Percentiles rank a stretch among this genome's conserved stretches.
These are phyloP conservation scores for Tylopilus sp. DNA, from an alignment of 1,284 basidiomycete genomes.

Conservation along the genomic window DNA sequence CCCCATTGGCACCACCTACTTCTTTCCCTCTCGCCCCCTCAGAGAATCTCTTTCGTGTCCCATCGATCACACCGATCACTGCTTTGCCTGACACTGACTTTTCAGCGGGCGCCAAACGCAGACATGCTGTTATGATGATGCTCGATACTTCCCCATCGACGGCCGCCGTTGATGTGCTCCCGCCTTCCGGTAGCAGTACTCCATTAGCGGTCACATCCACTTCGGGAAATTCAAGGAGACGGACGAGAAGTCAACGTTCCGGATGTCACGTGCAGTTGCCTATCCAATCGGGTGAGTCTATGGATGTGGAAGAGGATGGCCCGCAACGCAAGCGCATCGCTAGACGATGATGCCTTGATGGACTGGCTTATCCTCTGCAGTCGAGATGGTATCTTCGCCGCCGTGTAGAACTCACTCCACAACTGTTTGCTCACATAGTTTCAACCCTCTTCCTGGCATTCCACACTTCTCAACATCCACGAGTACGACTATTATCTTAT, in stretches of 20 bases:
- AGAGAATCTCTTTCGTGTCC: conserved; percentile 28
- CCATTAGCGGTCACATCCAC: conserved; percentile 15
- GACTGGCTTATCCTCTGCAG: neutral
- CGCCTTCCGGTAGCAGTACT: conserved; percentile 21
- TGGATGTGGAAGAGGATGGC: conserved; percentile 60
- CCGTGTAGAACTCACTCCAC: conserved; percentile 3
- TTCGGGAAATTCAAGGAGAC: conserved; percentile 34
- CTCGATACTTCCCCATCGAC: conserved; percentile 42
- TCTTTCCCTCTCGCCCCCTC: conserved; percentile 24
- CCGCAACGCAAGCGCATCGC: conserved; percentile 56
- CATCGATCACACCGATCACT: conserved; percentile 17
- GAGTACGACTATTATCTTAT: conserved; percentile 15
- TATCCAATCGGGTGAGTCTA: conserved; percentile 42
- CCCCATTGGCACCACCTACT: conserved; percentile 11
- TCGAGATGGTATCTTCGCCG: neutral
- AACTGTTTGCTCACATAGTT: conserved; percentile 10
- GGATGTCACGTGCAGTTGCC: conserved; percentile 35
- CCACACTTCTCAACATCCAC: neutral
- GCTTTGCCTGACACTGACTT: conserved; percentile 32
- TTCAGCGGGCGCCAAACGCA: conserved; percentile 43
- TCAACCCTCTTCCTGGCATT: conserved; percentile 5
- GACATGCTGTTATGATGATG: conserved; percentile 64
- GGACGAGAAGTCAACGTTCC: conserved; percentile 45
- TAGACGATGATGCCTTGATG: conserved; percentile 35
- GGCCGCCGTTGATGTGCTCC: conserved; percentile 22